Base-by-base conservation (phyloP, 257 asterid species). In the Mitragyna speciosa region DNA sequence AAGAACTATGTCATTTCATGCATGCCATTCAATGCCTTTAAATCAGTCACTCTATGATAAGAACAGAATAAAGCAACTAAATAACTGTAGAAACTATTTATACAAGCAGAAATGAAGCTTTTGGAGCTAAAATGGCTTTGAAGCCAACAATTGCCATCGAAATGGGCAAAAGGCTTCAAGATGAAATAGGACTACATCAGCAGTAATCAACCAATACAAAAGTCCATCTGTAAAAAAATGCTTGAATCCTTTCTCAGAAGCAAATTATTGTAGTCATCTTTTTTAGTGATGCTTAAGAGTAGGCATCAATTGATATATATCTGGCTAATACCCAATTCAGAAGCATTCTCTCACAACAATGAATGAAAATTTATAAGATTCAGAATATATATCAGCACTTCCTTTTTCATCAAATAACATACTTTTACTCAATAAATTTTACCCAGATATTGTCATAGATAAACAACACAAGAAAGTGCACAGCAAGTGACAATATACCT, bases 1-100 rank as follows among this genome's bases (percentile, higher is more conserved):
- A 92, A 93, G 92, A 95, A 95, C 99, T 95, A 85, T 79, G 92
- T 83, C 93, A 92, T 85, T 76, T 86, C 84, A 86, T 36, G 41
- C 84, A 86, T 36, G 41, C 88, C 88, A 93, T 91, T 85, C 77
- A 88, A 85, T 82, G 76, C 54, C 77, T 83, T 72, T 78, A 82
- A 78, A 85, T 52, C 81, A 82, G 87, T 71, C 74, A 76, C 75
- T 76, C 51, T 84, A 54, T 5, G 80, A 76, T 63, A 45, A 76
- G 47, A 48, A 70, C 14, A 36, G n/a, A 54, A 75, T 30, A 15
- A 43, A 36, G n/a, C 3, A 33, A 31, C 10, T 45, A 4, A 4
- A 70, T 24, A 7, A 70, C 17, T 56, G 70, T n/a, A 20, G 70
- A 30, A 69, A 69, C 30, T 41, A 69, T 24, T 56, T 30, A 31